Evolutionary conservation across 2,329 filamentous ascomycete species (phyloP), one percentile per base, ranked within the genome.

Genomic region (Lasiodiplodia hormozganensis): DNA sequence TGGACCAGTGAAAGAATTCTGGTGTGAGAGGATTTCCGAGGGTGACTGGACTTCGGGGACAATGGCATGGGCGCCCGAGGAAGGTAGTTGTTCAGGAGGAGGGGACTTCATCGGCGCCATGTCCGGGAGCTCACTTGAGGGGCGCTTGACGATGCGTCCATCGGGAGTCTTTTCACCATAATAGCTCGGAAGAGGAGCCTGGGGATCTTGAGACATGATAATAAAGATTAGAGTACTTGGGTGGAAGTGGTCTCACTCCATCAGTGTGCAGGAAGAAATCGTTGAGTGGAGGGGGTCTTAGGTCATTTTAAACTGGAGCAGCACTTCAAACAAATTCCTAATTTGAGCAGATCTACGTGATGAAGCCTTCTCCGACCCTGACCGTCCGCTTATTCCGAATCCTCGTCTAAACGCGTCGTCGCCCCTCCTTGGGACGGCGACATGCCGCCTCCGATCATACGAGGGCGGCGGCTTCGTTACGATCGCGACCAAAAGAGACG

Each of bases 111-210:
- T 10, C 21, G 64, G 40, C 8, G 40, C 18, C 43, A 58, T 58
- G 5, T 52, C 65, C 12, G 65, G 65, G 18, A 54, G 23, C 18
- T 70, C 69, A 56, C 57, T 62, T 51, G 67, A 68, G 18, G 69
- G 58, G 28, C 69, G 62, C 54, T 68, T 70, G 21, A 70, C 54
- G 25, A 70, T 65, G 23, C 69, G 66, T 6, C 66, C 66, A 38
- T 70, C 69, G 10, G 66, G 25, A 23, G 69, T 70, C 31, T 40
- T 68, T 23, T 70, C 66, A 18, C 69, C 67, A 53, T 68, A 60
- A 38, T 56, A 70, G 16, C 60, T 62, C 23, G 69, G 69, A 21
- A 68, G 69, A n/a, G 34, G 54, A 53, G 23, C 52, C 53, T 56
- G 58, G 23, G 25, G 64, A n/a, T 65, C 68, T 66, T 69, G 28